Conservation (phyloP, 305 asterid species). For the Solanum hybrid region DNA sequence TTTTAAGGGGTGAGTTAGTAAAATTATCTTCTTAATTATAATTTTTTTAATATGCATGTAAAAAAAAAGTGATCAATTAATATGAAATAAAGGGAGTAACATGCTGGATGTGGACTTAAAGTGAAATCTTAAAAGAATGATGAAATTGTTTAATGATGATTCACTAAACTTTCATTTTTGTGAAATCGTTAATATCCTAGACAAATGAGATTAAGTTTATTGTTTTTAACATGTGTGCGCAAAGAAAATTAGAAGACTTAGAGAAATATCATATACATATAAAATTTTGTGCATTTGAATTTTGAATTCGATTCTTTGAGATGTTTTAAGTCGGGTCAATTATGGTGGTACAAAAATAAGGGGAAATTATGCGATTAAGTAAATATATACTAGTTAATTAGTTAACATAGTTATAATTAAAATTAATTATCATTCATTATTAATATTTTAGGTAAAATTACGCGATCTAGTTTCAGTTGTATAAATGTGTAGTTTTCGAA, state of each 20-base stretch:
- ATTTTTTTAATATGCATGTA: too few species aligned
- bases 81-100: background rate
- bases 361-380: fast-evolving
- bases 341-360: background rate
- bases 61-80: too few species aligned
- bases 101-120: background rate
- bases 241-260: background rate
- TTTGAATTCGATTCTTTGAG: background rate
- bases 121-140: background rate
- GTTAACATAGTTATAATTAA: fast-evolving
- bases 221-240: background rate
- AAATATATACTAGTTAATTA: too few species aligned
- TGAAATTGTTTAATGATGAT: background rate
- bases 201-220: background rate
- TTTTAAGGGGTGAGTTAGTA: fast-evolving
- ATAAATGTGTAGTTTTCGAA: background rate
- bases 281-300: background rate
- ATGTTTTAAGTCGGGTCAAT: background rate
- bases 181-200: background rate
- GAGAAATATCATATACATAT: background rate
- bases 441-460: too few species aligned
- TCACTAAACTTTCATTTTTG: background rate
- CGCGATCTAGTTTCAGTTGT: too few species aligned
- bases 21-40: too few species aligned
- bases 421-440: too few species aligned